Evolutionary conservation across 371 early-diverging fungal genomes (phyloP).

Genomic region (Conidiobolus incongruus): DNA sequence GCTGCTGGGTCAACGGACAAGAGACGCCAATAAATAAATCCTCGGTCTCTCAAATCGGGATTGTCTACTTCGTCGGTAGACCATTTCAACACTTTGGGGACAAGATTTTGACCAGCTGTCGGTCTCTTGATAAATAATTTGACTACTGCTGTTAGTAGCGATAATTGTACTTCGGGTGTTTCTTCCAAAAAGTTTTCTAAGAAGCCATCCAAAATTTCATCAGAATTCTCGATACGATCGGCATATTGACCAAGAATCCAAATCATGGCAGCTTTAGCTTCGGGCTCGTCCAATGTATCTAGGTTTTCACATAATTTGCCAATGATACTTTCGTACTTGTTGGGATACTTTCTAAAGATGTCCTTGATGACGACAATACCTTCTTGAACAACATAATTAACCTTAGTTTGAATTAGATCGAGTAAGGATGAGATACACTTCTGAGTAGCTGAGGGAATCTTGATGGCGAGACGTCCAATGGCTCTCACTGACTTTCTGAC

Average conservation of each 20-base stretch:
- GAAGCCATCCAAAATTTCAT: slow-evolving; percentile 53
- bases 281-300: slow-evolving; percentile 76
- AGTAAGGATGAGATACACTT: slow-evolving; percentile 65
- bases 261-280: slow-evolving; percentile 78
- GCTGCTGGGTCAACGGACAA: slow-evolving; percentile 72
- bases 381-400: slow-evolving; percentile 82
- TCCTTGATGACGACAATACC: slow-evolving; percentile 83
- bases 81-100: slow-evolving; percentile 72
- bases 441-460: slow-evolving; percentile 71
- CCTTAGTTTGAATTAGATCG: slow-evolving; percentile 75
- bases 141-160: slow-evolving; percentile 81
- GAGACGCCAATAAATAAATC: slow-evolving; percentile 92
- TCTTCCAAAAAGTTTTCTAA: slow-evolving; percentile 40
- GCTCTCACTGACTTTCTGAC: slow-evolving; percentile 76
- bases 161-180: no score
- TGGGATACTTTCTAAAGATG: slow-evolving; percentile 84
- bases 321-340: slow-evolving; percentile 67
- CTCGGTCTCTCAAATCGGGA: slow-evolving; percentile 93
- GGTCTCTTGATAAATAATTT: slow-evolving; percentile 87
- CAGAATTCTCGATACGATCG: slow-evolving; percentile 69
- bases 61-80: slow-evolving; percentile 86
- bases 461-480: slow-evolving; percentile 83
- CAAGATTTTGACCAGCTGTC: slow-evolving; percentile 63
- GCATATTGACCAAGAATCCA: slow-evolving; percentile 96
- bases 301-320: slow-evolving; percentile 70